Evolutionary conservation across 2,329 filamentous ascomycete species (phyloP).

Genomic region (Dryadomyces quercivorus): DNA sequence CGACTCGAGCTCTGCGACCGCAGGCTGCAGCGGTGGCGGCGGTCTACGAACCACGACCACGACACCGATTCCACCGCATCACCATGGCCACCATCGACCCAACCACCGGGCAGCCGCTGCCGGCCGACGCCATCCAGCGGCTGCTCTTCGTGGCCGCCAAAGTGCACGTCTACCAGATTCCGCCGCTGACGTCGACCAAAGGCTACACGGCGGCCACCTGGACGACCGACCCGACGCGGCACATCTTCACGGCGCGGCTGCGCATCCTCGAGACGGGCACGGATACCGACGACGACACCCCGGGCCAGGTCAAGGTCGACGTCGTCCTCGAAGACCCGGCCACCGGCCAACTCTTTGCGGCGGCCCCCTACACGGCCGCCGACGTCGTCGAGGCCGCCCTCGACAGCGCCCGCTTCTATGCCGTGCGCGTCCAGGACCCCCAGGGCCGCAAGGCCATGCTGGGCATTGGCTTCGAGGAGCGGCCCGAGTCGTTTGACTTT

Average conservation of each 20-base stretch:
- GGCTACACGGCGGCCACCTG: conserved; percentile 69
- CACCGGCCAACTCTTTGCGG: conserved; percentile 68
- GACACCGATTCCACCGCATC: background rate
- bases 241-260: conserved; percentile 77
- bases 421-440: conserved; percentile 65
- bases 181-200: conserved; percentile 63
- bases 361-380: conserved; percentile 59
- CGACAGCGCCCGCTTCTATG: conserved; percentile 77
- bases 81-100: conserved; percentile 57
- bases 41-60: background rate
- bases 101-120: conserved; percentile 54
- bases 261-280: conserved; percentile 66
- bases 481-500: conserved; percentile 78
- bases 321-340: conserved; percentile 67
- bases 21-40: no score
- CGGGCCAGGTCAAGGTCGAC: conserved; percentile 47
- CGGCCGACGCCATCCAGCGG: conserved; percentile 69
- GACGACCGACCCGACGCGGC: conserved; percentile 58
- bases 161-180: conserved; percentile 82
- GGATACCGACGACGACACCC: conserved; percentile 17
- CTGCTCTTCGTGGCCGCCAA: conserved; percentile 63
- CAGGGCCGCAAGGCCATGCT: conserved; percentile 65
- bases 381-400: conserved; percentile 63
- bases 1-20: no score
- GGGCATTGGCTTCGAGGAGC: conserved; percentile 79